A percentile compares a stretch with the other conserved stretches of the same genome.
Conservation (phyloP, 1,284 basidiomycete species). For the Xerocomus minutiporus region DNA sequence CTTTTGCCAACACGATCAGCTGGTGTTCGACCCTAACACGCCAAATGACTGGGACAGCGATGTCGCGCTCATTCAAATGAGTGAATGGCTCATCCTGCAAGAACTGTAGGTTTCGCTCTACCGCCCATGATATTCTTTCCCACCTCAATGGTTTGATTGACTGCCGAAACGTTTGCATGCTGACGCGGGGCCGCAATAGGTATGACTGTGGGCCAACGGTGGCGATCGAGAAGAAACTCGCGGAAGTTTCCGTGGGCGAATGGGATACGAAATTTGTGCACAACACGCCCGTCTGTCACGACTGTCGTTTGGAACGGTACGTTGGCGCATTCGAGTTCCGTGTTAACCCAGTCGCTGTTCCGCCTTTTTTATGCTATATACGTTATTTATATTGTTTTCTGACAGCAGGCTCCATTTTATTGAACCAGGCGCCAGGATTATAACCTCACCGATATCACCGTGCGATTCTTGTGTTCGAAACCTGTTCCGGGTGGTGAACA, state of each 20-base stretch:
- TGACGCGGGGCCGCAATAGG: conserved; percentile 35
- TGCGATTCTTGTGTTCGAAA: conserved; percentile 37
- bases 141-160: conserved; percentile 2
- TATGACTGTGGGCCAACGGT: conserved; percentile 59
- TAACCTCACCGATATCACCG: conserved; percentile 47
- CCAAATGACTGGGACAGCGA: conserved; percentile 51
- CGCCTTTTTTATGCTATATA: background rate
- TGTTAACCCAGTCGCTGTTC: conserved; percentile 4
- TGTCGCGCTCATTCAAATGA: conserved; percentile 51
- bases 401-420: conserved; percentile 16
- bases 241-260: conserved; percentile 30
- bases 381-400: conserved; percentile 12
- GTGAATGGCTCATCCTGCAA: conserved; percentile 60
- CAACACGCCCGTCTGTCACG: conserved; percentile 52
- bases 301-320: conserved; percentile 60
- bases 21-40: conserved; percentile 64
- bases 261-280: conserved; percentile 38
- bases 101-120: conserved; percentile 44
- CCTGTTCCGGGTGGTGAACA: conserved; percentile 20
- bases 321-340: conserved; percentile 18
- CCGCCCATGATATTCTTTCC: conserved; percentile 6
- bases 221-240: conserved; percentile 41
- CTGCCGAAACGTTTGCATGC: conserved; percentile 7
- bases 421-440: conserved; percentile 46
- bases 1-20: conserved; percentile 61